Evolutionary conservation across 495 filamentous ascomycete species (phyloP).

Genomic region (Lichenothelia convexa): DNA sequence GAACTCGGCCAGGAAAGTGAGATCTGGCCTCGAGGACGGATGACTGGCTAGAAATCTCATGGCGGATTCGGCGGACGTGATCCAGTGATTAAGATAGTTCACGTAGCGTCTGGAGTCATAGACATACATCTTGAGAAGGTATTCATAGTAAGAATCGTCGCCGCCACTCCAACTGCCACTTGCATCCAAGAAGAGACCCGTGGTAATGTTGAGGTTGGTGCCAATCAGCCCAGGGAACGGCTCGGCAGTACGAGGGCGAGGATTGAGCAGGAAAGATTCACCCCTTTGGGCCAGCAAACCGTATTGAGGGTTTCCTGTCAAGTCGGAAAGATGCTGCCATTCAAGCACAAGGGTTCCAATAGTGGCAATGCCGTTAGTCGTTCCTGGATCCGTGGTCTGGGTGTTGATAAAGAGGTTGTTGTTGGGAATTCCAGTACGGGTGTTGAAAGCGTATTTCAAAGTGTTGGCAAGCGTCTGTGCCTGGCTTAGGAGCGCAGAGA

Average conservation of each 20-base stretch:
- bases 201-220: slow-evolving; percentile 41
- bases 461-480: slow-evolving; percentile 49
- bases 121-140: slow-evolving; percentile 84
- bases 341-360: slow-evolving; percentile 41
- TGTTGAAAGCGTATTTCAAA: slow-evolving; percentile 63
- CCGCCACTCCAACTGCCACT: slow-evolving; percentile 65
- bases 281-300: slow-evolving; percentile 46
- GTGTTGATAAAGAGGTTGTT: slow-evolving; percentile 46
- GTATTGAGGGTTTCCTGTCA: slow-evolving; percentile 50
- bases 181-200: slow-evolving; percentile 48
- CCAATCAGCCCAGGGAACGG: slow-evolving; percentile 69
- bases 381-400: not conserved
- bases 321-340: slow-evolving; percentile 68
- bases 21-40: slow-evolving; percentile 45
- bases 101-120: slow-evolving; percentile 52
- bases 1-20: slow-evolving; percentile 58
- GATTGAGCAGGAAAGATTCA: slow-evolving; percentile 53
- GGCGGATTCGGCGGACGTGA: slow-evolving; percentile 56
- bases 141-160: slow-evolving; percentile 77
- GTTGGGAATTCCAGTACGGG: slow-evolving; percentile 54
- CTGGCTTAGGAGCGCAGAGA: slow-evolving; percentile 43
- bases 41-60: slow-evolving; percentile 57
- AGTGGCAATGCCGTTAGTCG: slow-evolving; percentile 17
- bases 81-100: slow-evolving; percentile 29
- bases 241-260: slow-evolving; percentile 39